Conservation (phyloP, 805 yeast species). For the Candida palmyrensis region DNA sequence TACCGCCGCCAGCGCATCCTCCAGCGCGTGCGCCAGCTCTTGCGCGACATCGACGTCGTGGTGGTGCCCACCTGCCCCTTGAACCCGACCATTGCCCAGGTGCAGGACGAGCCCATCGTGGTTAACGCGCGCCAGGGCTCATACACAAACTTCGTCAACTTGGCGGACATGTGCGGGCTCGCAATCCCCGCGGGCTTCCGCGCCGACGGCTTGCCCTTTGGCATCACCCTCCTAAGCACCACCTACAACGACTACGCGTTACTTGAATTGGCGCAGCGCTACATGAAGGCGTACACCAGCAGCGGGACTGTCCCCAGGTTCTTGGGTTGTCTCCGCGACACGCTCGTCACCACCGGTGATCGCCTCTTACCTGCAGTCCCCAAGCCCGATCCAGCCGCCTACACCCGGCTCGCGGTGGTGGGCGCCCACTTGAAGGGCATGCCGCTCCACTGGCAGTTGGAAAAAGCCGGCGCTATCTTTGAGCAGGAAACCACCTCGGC, state of each 20-base stretch:
- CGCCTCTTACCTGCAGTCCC: constrained; percentile 45
- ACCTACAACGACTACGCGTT: constrained; percentile 88
- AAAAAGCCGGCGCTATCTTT: constrained; percentile 73
- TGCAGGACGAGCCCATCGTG: constrained; percentile 70
- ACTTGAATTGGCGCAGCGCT: constrained; percentile 74
- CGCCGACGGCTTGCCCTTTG: constrained; percentile 83
- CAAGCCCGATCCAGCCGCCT: constrained; percentile 30
- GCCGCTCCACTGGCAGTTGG: constrained; percentile 91
- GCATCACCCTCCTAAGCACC: constrained; percentile 77
- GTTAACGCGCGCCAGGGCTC: constrained; percentile 93
- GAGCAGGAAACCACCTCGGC: constrained; percentile 66
- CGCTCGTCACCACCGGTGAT: constrained; percentile 35
- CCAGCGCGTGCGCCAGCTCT: constrained; percentile 51
- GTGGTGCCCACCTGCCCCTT: constrained; percentile 93
- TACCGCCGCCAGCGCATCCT: constrained; percentile 80
- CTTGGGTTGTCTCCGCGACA: constrained; percentile 48
- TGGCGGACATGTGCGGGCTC: constrained; percentile 88
- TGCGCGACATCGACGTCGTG: constrained; percentile 64
- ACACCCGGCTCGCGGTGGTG: constrained; percentile 81
- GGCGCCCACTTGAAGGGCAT: constrained; percentile 92
- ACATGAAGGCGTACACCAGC: constrained; percentile 46
- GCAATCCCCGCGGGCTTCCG: constrained; percentile 91
- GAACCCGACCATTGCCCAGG: constrained; percentile 75
- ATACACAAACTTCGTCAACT: constrained; percentile 95
- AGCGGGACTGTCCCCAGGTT: constrained; percentile 45